phyloP scores from a whole-genome alignment of 257 asterid species.

The Solanum chmielewskii region DNA sequence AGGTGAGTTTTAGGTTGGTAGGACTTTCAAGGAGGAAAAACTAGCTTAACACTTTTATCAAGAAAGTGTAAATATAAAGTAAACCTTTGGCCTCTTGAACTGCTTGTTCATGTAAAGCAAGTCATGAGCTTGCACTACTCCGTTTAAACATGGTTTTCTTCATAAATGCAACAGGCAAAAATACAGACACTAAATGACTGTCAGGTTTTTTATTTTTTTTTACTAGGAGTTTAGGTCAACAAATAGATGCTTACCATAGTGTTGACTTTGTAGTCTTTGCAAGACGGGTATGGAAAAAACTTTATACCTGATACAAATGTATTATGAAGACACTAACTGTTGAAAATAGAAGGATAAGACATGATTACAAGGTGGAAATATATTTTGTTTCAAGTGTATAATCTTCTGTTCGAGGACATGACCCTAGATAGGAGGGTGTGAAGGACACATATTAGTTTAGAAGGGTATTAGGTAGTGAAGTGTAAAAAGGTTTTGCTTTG shows the following conservation, averaged over 20 bases:
- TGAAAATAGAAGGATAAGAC: background rate
- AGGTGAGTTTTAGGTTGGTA: slow-evolving; percentile 33
- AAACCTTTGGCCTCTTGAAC: background rate
- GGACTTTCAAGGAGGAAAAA: background rate
- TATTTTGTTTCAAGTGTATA: background rate
- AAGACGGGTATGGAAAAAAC: background rate
- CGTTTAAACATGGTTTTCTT: background rate
- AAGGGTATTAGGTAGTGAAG: background rate
- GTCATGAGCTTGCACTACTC: background rate
- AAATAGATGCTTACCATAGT: background rate
- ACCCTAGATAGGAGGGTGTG: background rate
- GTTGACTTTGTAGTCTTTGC: background rate
- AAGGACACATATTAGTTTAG: background rate
- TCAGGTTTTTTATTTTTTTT: background rate
- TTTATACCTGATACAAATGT: background rate
- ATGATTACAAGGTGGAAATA: background rate
- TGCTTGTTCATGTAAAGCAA: background rate
- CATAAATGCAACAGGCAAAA: background rate
- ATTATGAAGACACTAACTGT: background rate
- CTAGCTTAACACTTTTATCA: background rate
- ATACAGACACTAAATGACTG: background rate
- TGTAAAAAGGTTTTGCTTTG: background rate
- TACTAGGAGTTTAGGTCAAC: background rate
- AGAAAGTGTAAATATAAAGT: background rate
- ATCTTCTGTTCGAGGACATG: background rate